Percentiles rank a stretch among this genome's conserved stretches.
These are phyloP conservation scores for Podospora comata DNA, from an alignment of 495 filamentous ascomycete genomes.

Conservation along the genomic window DNA sequence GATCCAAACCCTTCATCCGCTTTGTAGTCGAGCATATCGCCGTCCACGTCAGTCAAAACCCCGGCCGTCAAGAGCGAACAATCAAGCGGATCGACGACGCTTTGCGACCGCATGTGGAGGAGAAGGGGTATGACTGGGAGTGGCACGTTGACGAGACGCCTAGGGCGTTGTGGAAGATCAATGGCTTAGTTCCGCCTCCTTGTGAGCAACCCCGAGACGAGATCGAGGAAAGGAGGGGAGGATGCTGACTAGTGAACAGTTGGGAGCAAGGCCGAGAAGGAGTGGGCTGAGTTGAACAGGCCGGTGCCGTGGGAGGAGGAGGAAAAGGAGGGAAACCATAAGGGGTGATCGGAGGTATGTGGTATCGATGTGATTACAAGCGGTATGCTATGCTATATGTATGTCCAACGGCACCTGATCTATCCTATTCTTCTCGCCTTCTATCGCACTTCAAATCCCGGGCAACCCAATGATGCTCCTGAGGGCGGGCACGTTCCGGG, in stretches of 20 bases:
- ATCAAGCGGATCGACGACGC: slow-evolving; percentile 12
- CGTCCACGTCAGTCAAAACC: slow-evolving; percentile 19
- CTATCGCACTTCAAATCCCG: slow-evolving; percentile 48
- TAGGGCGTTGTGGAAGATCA: slow-evolving; percentile 2
- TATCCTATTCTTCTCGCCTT: background rate
- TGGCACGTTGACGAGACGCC: slow-evolving; percentile 32
- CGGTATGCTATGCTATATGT: background rate
- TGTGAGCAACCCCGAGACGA: background rate
- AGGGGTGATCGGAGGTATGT: slow-evolving; percentile 19
- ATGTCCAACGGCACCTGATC: background rate
- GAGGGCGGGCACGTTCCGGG: slow-evolving; percentile 60
- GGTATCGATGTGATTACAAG: slow-evolving; percentile 6
- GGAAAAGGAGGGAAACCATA: background rate
- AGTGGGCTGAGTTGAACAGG: background rate
- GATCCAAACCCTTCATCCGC: slow-evolving; percentile 34
- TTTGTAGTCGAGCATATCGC: slow-evolving; percentile 36
- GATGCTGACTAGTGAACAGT: background rate
- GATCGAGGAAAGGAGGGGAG: background rate
- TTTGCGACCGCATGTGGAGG: slow-evolving; percentile 34
- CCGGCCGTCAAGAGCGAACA: background rate
- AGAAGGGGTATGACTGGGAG: slow-evolving; percentile 43
- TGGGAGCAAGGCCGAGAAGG: slow-evolving; percentile 1
- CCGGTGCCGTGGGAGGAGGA: background rate
- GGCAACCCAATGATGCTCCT: slow-evolving; percentile 71
- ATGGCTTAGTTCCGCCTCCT: background rate